phyloP scores from a whole-genome alignment of 257 asterid genomes.

The Apocynum venetum region DNA sequence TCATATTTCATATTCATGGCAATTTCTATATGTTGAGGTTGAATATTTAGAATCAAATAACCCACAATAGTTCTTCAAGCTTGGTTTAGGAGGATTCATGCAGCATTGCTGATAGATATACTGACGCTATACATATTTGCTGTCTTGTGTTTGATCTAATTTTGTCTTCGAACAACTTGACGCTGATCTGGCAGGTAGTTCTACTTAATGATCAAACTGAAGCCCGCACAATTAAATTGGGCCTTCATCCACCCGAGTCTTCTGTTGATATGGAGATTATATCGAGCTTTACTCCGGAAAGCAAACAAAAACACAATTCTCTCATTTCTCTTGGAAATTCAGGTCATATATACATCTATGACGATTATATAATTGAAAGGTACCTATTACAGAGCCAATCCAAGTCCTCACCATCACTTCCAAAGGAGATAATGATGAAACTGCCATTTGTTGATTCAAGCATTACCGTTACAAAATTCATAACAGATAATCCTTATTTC shows the following conservation, averaged over 20 bases:
- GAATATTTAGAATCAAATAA: background rate
- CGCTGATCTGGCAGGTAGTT: conserved; percentile 63
- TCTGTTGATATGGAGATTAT: conserved; percentile 63
- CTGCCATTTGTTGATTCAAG: conserved; percentile 76
- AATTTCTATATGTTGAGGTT: background rate
- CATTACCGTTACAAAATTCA: conserved; percentile 55
- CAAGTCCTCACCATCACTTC: conserved; percentile 77
- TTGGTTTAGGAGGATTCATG: conserved; percentile 4
- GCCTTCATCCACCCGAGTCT: conserved; percentile 61
- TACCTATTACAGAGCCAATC: conserved; percentile 66
- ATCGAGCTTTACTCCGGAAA: conserved; percentile 44
- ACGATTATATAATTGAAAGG: conserved; percentile 65
- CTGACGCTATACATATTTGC: background rate
- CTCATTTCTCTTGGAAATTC: conserved; percentile 76
- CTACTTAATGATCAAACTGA: conserved; percentile 71
- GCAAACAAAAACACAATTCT: conserved; percentile 44
- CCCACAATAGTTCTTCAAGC: background rate
- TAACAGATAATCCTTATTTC: conserved; percentile 53
- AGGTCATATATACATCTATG: conserved; percentile 53
- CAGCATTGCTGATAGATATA: background rate
- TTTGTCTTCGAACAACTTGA: background rate
- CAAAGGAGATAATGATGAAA: conserved; percentile 59
- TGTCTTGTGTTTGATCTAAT: background rate
- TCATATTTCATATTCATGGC: background rate
- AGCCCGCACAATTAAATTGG: conserved; percentile 71